A percentile compares a stretch with the other conserved stretches of the same genome.
These are phyloP conservation scores for Citrus medica DNA, from an alignment of 345 rosid species.

Conservation along the genomic window DNA sequence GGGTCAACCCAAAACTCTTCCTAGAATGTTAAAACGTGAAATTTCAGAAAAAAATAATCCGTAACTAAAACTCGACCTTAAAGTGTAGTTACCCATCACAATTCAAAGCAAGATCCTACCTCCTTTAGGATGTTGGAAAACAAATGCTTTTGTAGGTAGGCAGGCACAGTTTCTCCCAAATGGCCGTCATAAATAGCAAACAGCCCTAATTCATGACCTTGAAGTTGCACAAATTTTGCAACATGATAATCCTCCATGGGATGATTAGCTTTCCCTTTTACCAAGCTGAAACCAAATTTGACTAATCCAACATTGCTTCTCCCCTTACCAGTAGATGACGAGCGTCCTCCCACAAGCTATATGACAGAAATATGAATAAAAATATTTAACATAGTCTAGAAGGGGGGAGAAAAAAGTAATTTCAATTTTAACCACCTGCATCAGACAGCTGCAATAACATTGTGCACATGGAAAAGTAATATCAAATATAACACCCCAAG, in stretches of 20 bases:
- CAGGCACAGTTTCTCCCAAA: constrained; percentile 58
- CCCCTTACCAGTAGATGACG: constrained; percentile 63
- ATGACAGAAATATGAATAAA: not conserved
- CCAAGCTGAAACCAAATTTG: constrained; percentile 61
- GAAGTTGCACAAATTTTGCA: constrained; percentile 48
- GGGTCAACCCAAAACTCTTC: constrained; percentile 70
- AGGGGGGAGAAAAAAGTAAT: not conserved
- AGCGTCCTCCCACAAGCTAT: constrained; percentile 51
- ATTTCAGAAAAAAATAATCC: constrained; percentile 4
- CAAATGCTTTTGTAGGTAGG: constrained; percentile 66
- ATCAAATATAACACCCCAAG: not conserved
- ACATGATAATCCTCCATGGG: constrained; percentile 87
- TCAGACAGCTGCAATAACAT: not conserved
- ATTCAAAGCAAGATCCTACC: constrained; percentile 32
- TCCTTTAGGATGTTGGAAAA: constrained; percentile 62
- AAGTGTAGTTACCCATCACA: constrained; percentile 4
- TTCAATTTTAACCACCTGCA: not conserved
- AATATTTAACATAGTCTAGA: not conserved
- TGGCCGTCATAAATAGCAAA: constrained; percentile 83
- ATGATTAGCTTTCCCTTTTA: constrained; percentile 64
- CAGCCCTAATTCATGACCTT: constrained; percentile 60
- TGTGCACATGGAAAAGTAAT: not conserved
- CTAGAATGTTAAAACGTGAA: constrained; percentile 26
- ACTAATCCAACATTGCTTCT: constrained; percentile 41
- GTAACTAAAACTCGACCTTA: constrained; percentile 9